Base-by-base conservation (phyloP, 2,329 filamentous ascomycete genomes). In the Teratosphaeria nubilosa region DNA sequence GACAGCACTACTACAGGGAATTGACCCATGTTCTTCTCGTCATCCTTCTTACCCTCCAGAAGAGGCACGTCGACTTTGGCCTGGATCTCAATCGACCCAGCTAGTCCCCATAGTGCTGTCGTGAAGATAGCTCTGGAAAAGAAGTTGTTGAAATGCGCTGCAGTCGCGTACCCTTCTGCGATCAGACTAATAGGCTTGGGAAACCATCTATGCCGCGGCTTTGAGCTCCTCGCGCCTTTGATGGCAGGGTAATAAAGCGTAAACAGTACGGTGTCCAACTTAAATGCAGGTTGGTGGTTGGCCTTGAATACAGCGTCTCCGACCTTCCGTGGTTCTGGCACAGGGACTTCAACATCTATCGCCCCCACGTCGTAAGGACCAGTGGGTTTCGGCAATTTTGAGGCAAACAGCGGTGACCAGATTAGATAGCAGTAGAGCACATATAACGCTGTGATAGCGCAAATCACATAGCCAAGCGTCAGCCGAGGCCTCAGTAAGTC, bases 1-100 rank as follows among this genome's bases (percentile, higher is more conserved):
- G 73, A 76, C 60, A 78, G 77, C 7, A 78, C 71, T 11, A 78
- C 70, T 48, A 76, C 70, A 0, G 76, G 76, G 30, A 77, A 70
- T 16, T 60, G 62, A 1, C 67, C 67, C 5, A 68, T 58, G 13
- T 66, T 65, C 54, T 69, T 67, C 27, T 67, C 63, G 54, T 72
- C 70, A 4, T 48, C 57, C 50, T 62, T 66, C 9, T 60, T 56
- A 14, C 63, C 67, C 52, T 67, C 67, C 37, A 75, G 66, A 4
- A 78, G 60, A 1, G 75, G 74, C 7, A 74, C 72, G 59, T 77
- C 75, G 10, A 77, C 74, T 13, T 72, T 66, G 2, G 75, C 75
- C 11, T 75, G 75, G 30, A 78, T 76, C 3, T 69, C 69, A 2
- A 71, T 76, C 30, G 67, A 69, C 5, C 74, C 74, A 0, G 71